Evolutionary conservation across 2,329 filamentous ascomycete species (phyloP).

Genomic region (Tothia fuscella): DNA sequence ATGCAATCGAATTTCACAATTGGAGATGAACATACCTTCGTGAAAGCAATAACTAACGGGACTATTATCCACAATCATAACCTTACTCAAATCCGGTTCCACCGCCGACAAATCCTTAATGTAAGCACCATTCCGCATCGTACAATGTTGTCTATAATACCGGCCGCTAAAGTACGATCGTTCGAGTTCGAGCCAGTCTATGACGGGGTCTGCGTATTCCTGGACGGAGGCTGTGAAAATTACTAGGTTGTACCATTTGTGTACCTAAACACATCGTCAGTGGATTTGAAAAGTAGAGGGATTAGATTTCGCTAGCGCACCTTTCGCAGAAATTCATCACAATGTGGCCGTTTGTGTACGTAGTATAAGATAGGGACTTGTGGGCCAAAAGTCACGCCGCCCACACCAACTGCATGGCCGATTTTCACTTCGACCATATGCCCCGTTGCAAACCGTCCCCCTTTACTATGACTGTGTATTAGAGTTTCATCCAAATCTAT

Average conservation of each 20-base stretch:
- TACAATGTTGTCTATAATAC: slow-evolving; percentile 96
- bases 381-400: slow-evolving; percentile 58
- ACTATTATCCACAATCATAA: slow-evolving; percentile 98
- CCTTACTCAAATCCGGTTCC: slow-evolving; percentile 91
- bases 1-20: too few relatives aligned
- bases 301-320: slow-evolving; percentile 36
- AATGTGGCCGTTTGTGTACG: slow-evolving; percentile 94
- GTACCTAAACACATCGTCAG: not conserved
- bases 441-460: slow-evolving; percentile 85
- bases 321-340: slow-evolving; percentile 88
- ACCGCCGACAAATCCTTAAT: slow-evolving; percentile 96
- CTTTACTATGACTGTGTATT: slow-evolving; percentile 96
- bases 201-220: slow-evolving; percentile 96
- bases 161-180: slow-evolving; percentile 89
- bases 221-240: slow-evolving; percentile 96
- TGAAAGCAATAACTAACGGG: slow-evolving; percentile 98
- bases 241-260: slow-evolving; percentile 86
- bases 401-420: slow-evolving; percentile 56
- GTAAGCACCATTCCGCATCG: slow-evolving; percentile 86
- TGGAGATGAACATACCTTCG: slow-evolving; percentile 57
- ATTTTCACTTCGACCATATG: slow-evolving; percentile 98
- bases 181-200: slow-evolving; percentile 96
- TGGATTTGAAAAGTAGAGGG: not conserved
- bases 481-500: slow-evolving; percentile 93
- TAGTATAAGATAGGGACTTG: slow-evolving; percentile 98